Percentiles rank a stretch among this genome's conserved stretches.
phyloP scores from a whole-genome alignment of 2,329 filamentous ascomycete species.

The Neofusicoccum umdonicola region DNA sequence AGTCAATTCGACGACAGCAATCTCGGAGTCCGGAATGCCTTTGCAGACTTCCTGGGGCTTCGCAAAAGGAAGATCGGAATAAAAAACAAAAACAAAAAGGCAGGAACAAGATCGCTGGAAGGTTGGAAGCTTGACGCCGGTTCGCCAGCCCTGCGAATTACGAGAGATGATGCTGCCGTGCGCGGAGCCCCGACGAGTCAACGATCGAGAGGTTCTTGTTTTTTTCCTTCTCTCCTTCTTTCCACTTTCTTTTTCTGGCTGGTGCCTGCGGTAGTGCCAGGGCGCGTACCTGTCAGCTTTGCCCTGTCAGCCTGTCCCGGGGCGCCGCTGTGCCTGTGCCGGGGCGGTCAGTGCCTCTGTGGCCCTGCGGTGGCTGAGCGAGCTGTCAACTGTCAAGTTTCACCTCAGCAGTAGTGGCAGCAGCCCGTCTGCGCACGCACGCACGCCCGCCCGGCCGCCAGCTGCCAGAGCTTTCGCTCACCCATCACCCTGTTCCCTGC shows the following conservation, averaged over 20 bases:
- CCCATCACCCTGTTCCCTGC: too few relatives aligned
- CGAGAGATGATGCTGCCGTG: neutral
- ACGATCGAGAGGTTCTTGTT: neutral
- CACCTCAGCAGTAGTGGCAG: neutral
- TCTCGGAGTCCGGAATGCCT: neutral
- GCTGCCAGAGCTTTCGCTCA: too few relatives aligned
- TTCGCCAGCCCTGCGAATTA: neutral
- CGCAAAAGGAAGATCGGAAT: neutral
- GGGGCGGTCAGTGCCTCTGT: too few relatives aligned
- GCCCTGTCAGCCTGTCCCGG: neutral
- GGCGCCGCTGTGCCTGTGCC: neutral
- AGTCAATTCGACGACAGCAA: neutral
- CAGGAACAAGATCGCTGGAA: neutral
- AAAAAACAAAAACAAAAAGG: neutral
- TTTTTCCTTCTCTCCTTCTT: neutral
- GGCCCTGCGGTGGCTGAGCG: slow-evolving; percentile 4
- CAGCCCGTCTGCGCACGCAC: too few relatives aligned
- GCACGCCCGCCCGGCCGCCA: too few relatives aligned
- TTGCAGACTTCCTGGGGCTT: neutral
- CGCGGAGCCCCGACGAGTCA: neutral
- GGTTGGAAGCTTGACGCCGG: neutral
- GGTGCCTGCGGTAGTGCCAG: neutral
- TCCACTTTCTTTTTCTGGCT: neutral
- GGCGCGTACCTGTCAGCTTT: neutral
- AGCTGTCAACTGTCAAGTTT: neutral